phyloP scores from a whole-genome alignment of 1,284 basidiomycete species.

The Agaricales sp. region DNA sequence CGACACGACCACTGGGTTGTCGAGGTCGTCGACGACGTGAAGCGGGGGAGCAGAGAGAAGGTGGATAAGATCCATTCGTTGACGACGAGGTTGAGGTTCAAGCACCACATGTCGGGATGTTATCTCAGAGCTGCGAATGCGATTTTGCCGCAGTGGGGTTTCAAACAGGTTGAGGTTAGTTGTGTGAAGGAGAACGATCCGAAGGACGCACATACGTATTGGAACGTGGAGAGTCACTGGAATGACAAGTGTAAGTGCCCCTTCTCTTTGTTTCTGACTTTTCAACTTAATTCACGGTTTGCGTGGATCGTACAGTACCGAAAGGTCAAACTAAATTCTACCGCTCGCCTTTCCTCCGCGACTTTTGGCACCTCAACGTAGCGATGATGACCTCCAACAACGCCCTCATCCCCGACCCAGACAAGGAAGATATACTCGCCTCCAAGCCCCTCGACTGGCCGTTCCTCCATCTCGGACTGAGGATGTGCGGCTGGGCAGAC shows the following conservation, averaged over 20 bases:
- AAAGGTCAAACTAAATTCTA: constrained; percentile 77
- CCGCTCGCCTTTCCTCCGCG: constrained; percentile 86
- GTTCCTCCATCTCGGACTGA: constrained; percentile 75
- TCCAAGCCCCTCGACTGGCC: constrained; percentile 94
- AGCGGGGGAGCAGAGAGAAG: constrained; percentile 48
- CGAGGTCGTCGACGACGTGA: constrained; percentile 89
- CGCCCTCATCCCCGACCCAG: constrained; percentile 91
- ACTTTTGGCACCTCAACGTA: constrained; percentile 98
- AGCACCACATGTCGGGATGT: constrained; percentile 71
- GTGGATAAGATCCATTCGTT: constrained; percentile 75
- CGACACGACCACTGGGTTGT: constrained; percentile 87
- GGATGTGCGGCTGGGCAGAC: constrained; percentile 98
- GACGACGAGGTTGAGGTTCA: constrained; percentile 84
- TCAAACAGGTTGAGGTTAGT: constrained; percentile 96
- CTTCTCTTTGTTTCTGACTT: constrained; percentile 2
- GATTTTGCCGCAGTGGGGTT: constrained; percentile 94
- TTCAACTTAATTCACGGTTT: constrained; percentile 1
- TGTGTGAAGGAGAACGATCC: constrained; percentile 87
- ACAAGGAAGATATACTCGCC: constrained; percentile 96
- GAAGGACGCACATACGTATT: constrained; percentile 82
- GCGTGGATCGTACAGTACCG: constrained; percentile 63
- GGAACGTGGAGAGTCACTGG: constrained; percentile 98
- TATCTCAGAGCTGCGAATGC: constrained; percentile 88
- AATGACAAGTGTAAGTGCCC: constrained; percentile 74
- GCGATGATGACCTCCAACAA: constrained; percentile 99